Percentiles rank a stretch among this genome's conserved stretches.
Evolutionary conservation across 2,329 filamentous ascomycete species (phyloP).

Genomic region (Botryosphaeria agaves): DNA sequence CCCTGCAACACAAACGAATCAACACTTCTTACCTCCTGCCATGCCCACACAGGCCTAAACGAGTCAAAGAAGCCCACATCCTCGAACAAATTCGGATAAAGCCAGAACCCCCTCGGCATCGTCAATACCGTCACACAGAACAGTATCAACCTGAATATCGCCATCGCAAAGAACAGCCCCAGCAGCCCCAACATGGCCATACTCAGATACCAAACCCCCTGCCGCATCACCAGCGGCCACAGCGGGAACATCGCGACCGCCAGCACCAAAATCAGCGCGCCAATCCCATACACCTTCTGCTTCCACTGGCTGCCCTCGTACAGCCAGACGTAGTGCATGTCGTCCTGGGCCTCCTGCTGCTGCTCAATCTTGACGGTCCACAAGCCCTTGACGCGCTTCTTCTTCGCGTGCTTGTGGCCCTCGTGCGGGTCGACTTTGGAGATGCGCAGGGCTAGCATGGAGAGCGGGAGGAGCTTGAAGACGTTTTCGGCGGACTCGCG

Average conservation of each 20-base stretch:
- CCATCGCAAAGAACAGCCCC: constrained; percentile 92
- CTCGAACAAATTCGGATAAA: constrained; percentile 95
- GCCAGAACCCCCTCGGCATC: constrained; percentile 77
- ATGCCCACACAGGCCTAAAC: constrained; percentile 91
- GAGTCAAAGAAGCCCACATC: constrained; percentile 97
- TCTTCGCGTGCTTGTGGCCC: constrained; percentile 53
- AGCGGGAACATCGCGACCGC: constrained; percentile 86
- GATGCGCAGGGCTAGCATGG: constrained; percentile 82
- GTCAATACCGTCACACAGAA: constrained; percentile 86
- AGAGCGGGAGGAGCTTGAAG: constrained; percentile 89
- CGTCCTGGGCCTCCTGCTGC: constrained; percentile 75
- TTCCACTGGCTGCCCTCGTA: constrained; percentile 91
- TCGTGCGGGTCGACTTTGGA: constrained; percentile 63
- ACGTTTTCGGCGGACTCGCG: constrained; percentile 77
- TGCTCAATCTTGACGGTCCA: constrained; percentile 95
- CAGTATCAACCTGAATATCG: constrained; percentile 86
- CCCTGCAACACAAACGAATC: neutral
- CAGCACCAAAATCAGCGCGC: constrained; percentile 71
- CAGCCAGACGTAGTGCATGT: constrained; percentile 92
- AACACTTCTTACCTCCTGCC: constrained; percentile 64
- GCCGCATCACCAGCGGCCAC: constrained; percentile 80
- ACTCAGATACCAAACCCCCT: constrained; percentile 93
- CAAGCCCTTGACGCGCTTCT: constrained; percentile 83
- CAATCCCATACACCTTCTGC: constrained; percentile 76
- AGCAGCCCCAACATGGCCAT: constrained; percentile 85